Conservation (phyloP, 306 rosid genomes). For the Castanea crenata region DNA sequence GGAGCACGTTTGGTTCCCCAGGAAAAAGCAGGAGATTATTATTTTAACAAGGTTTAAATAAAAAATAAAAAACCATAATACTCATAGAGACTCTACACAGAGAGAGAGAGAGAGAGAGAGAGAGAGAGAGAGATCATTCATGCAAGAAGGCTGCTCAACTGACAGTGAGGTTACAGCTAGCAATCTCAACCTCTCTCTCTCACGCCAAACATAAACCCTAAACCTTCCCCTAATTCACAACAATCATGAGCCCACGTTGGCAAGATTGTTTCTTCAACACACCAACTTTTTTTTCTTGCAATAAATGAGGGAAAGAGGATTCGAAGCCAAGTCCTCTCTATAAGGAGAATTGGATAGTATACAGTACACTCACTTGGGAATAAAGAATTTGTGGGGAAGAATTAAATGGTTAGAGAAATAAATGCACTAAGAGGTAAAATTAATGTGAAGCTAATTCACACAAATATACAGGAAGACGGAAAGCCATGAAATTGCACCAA, state of each 20-base stretch:
- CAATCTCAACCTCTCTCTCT: slow-evolving; percentile 29
- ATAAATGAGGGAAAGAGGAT: too few species aligned
- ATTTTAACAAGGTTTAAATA: neutral
- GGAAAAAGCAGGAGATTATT: slow-evolving; percentile 28
- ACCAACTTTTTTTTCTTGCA: neutral
- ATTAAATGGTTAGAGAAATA: neutral
- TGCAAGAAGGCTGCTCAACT: slow-evolving; percentile 94
- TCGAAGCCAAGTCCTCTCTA: too few species aligned
- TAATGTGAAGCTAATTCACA: neutral
- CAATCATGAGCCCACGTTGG: slow-evolving; percentile 46
- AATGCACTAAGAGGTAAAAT: neutral
- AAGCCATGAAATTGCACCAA: neutral
- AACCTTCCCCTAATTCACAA: slow-evolving; percentile 40
- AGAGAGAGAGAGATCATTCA: slow-evolving; percentile 31
- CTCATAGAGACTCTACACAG: neutral
- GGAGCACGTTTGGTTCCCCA: slow-evolving; percentile 80
- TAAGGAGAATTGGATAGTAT: too few species aligned
- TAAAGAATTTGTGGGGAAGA: neutral
- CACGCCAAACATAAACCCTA: slow-evolving; percentile 54
- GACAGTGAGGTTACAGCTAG: slow-evolving; percentile 96
- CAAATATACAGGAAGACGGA: neutral
- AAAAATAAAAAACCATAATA: slow-evolving; percentile 3
- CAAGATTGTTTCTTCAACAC: slow-evolving; percentile 19
- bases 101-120: slow-evolving; percentile 41
- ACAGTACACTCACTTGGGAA: neutral